A percentile compares a stretch with the other conserved stretches of the same genome.
Conservation (phyloP, 441 rosid species). For the Gossypium schwendimanii region DNA sequence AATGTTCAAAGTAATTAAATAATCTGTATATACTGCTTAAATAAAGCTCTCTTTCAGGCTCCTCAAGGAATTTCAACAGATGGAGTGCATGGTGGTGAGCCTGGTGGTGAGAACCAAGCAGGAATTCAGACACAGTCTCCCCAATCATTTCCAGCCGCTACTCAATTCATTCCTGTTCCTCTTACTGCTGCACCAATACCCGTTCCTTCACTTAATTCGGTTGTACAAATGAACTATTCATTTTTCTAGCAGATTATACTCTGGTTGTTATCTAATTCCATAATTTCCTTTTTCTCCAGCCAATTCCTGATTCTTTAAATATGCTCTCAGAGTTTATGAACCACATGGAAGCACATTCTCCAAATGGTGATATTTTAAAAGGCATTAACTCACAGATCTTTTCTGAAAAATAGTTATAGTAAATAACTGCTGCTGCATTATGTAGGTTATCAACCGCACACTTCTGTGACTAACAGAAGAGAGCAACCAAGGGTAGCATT, state of each 20-base stretch:
- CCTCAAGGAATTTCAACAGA: slow-evolving; percentile 45
- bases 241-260: slow-evolving; percentile 3
- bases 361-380: slow-evolving; percentile 45
- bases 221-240: slow-evolving; percentile 16
- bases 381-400: slow-evolving; percentile 3
- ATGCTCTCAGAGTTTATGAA: slow-evolving; percentile 70
- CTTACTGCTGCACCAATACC: slow-evolving; percentile 46
- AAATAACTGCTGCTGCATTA: slow-evolving; percentile 22
- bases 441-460: slow-evolving; percentile 51
- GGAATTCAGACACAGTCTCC: slow-evolving; percentile 48
- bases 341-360: slow-evolving; percentile 63
- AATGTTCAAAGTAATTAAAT: background rate
- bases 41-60: slow-evolving; percentile 22
- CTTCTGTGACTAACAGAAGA: slow-evolving; percentile 32
- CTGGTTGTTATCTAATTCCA: slow-evolving; percentile 9
- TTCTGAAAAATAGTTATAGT: slow-evolving; percentile 14
- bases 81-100: slow-evolving; percentile 23
- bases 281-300: slow-evolving; percentile 40
- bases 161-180: slow-evolving; percentile 71
- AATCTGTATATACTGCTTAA: background rate
- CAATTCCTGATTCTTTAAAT: slow-evolving; percentile 74
- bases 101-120: slow-evolving; percentile 27
- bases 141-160: slow-evolving; percentile 45
- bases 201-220: slow-evolving; percentile 64
- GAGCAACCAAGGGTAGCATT: slow-evolving; percentile 38